phyloP scores from a whole-genome alignment of 257 asterid genomes.

The Rehmannia glutinosa region DNA sequence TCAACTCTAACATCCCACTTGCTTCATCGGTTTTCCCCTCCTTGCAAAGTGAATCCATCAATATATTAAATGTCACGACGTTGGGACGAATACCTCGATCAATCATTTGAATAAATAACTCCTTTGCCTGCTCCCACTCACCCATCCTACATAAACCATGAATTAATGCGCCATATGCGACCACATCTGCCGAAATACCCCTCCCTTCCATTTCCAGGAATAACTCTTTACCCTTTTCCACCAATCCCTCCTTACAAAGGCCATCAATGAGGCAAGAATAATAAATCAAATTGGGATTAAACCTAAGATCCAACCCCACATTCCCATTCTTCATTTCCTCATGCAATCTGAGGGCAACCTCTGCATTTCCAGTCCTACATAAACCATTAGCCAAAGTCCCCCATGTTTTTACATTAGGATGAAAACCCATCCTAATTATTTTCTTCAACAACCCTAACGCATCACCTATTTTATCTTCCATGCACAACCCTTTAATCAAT shows the following conservation, averaged over 20 bases:
- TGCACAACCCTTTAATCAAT: slow-evolving; percentile 59
- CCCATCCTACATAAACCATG: slow-evolving; percentile 51
- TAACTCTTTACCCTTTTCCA: slow-evolving; percentile 45
- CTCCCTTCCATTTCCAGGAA: slow-evolving; percentile 54
- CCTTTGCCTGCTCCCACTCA: slow-evolving; percentile 55
- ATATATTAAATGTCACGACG: slow-evolving; percentile 46
- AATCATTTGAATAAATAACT: slow-evolving; percentile 49
- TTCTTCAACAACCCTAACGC: slow-evolving; percentile 49
- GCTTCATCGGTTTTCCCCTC: slow-evolving; percentile 60
- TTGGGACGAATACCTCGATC: slow-evolving; percentile 66
- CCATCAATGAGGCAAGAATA: slow-evolving; percentile 59
- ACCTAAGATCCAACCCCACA: slow-evolving; percentile 27
- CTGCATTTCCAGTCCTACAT: slow-evolving; percentile 60
- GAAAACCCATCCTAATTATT: slow-evolving; percentile 37
- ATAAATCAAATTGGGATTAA: slow-evolving; percentile 44
- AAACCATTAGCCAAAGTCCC: slow-evolving; percentile 57
- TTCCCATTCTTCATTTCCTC: slow-evolving; percentile 36
- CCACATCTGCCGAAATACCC: slow-evolving; percentile 52
- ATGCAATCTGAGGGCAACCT: slow-evolving; percentile 52
- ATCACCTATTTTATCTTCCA: slow-evolving; percentile 42
- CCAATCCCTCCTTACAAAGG: slow-evolving; percentile 54
- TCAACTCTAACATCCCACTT: slow-evolving; percentile 47
- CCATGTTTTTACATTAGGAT: slow-evolving; percentile 51
- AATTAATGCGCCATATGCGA: slow-evolving; percentile 44
- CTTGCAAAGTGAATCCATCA: slow-evolving; percentile 59